Evolutionary conservation across 352 stramenopile species (phyloP), one percentile per base, ranked within the genome.

Genomic region (Peronospora belbahrii): DNA sequence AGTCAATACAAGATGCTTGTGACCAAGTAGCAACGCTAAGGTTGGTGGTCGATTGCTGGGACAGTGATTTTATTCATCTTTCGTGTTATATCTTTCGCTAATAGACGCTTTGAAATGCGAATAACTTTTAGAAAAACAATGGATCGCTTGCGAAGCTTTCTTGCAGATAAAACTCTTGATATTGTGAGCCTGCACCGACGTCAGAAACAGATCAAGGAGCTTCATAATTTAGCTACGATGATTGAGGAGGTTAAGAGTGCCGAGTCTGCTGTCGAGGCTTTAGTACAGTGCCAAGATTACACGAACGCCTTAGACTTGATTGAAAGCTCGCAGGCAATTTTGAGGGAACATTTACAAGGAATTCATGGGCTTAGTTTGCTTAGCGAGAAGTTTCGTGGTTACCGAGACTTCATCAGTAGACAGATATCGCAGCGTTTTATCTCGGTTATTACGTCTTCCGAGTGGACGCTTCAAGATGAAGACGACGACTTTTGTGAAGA

Each of bases 261-360:
- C 4, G 82, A 93, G 48, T 80, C 76, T 4, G 76, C 79, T 20
- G 69, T 93, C 19, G 82, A 93, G 27, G 82, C 76, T 32, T 72
- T 93, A 24, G 76, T 93, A 35, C 82, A 93, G 53, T 86, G 80
- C 33, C 73, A 85, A 44, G 82, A 93, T 48, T 93, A 89, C 47
- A 82, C 70, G 4, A 85, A 68, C 9, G 82, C 82, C 0, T 48
- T 93, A 10, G 75, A 88, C 46, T 39, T 88, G 40, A 93, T 93
- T 20, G 82, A 93, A 24, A 72, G 38, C 7, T 85, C 82, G 0
- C 72, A 89, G 42, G 55, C 33, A 13, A 88, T 75, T 20, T 56
- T 90, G 22, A 56, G 63, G n/a, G 63, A 85, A 36, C 70, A 90
- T 46, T 52, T 93, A 20, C 82, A 83, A 46, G 75, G 74, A 10